Percentiles rank a stretch among this genome's conserved stretches.
Evolutionary conservation across 768 basidiomycete genomes (phyloP).

Genomic region (Lanmaoa rubissima): DNA sequence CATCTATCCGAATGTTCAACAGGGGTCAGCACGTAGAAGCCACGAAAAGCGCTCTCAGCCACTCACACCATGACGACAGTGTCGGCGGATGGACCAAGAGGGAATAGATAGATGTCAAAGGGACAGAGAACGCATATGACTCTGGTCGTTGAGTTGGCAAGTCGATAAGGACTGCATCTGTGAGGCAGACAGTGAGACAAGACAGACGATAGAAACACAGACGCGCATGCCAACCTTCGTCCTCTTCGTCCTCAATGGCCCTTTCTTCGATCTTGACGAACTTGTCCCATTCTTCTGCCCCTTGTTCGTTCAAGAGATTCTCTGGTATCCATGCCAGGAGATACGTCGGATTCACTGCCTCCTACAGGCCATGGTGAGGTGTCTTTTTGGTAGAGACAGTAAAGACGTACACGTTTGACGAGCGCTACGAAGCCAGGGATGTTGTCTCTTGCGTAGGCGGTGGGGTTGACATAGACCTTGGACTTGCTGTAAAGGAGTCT

Average conservation of each 20-base stretch:
- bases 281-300: constrained; percentile 84
- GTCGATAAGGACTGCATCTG: constrained; percentile 84
- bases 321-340: constrained; percentile 95
- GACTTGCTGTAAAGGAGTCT: constrained; percentile 87
- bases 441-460: constrained; percentile 87
- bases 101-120: constrained; percentile 85
- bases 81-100: constrained; percentile 83
- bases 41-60: constrained; percentile 11
- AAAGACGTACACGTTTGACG: constrained; percentile 73
- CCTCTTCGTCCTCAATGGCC: constrained; percentile 55
- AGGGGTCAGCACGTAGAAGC: neutral
- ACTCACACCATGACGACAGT: constrained; percentile 79
- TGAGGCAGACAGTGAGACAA: constrained; percentile 6
- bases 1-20: constrained; percentile 48
- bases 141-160: constrained; percentile 81
- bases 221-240: constrained; percentile 53
- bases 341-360: constrained; percentile 71
- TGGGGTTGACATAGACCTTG: constrained; percentile 95
- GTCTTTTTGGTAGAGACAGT: constrained; percentile 3
- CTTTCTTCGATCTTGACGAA: constrained; percentile 83
- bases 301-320: constrained; percentile 75
- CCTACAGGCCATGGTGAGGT: constrained; percentile 41
- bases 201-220: neutral
- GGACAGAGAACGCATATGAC: constrained; percentile 95
- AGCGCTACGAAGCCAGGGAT: constrained; percentile 91